Percentiles rank a stretch among this genome's conserved stretches.
Evolutionary conservation across 148 eudicot species (phyloP).

Genomic region (Tetragonia tetragonoides): DNA sequence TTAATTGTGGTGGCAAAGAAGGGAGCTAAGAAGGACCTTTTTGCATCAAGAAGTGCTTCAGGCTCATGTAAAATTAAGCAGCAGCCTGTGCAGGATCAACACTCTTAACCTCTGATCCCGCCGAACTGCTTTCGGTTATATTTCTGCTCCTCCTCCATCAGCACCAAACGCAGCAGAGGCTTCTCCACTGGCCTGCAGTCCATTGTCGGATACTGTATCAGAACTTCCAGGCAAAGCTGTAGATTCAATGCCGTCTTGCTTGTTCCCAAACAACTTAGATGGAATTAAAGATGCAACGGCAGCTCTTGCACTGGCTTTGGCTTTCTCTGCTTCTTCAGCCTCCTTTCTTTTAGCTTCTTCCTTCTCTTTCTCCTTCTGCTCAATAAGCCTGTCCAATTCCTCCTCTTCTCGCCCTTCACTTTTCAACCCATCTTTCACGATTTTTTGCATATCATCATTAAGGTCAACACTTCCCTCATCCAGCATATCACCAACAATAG

Average conservation of each 20-base stretch:
- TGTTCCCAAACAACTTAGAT: conserved; percentile 63
- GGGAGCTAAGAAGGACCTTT: conserved; percentile 7
- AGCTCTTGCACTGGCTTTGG: conserved; percentile 70
- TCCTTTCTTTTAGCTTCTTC: conserved; percentile 75
- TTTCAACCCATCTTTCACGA: conserved; percentile 64
- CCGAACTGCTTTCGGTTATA: conserved; percentile 11
- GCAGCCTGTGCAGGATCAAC: conserved; percentile 22
- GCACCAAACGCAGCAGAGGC: no score
- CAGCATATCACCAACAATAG: conserved; percentile 55
- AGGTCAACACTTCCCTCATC: conserved; percentile 79
- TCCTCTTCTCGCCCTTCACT: conserved; percentile 74
- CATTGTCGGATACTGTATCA: not conserved
- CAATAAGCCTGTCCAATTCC: conserved; percentile 66
- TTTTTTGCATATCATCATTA: conserved; percentile 67
- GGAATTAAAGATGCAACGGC: conserved; percentile 78
- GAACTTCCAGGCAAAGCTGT: conserved; percentile 20
- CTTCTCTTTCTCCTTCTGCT: conserved; percentile 70
- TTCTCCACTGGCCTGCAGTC: no score
- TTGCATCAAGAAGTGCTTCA: conserved; percentile 2
- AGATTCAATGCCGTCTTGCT: conserved; percentile 39
- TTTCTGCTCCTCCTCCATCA: not conserved
- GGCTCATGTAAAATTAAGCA: conserved; percentile 4
- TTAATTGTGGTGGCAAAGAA: not conserved
- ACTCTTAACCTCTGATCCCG: conserved; percentile 7
- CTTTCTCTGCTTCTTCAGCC: conserved; percentile 73